A percentile compares a stretch with the other conserved stretches of the same genome.
Conservation (phyloP, 352 stramenopile genomes). For the Phytophthora foliorum region DNA sequence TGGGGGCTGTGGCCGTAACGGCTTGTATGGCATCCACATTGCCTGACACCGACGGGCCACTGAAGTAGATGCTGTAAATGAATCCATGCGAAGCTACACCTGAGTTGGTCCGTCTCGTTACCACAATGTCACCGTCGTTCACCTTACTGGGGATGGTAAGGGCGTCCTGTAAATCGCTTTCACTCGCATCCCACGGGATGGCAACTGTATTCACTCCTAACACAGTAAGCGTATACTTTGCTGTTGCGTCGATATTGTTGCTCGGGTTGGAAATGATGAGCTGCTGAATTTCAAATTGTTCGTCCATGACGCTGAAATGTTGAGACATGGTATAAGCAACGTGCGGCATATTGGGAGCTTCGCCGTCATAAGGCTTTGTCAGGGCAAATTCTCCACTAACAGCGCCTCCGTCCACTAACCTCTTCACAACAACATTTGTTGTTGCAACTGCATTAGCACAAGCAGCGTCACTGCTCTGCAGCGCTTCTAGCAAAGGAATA, state of each 20-base stretch:
- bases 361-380: conserved; percentile 62
- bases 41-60: conserved; percentile 49
- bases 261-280: conserved; percentile 58
- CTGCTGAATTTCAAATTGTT: conserved; percentile 78
- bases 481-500: conserved; percentile 39
- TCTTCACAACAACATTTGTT: conserved; percentile 29
- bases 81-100: conserved; percentile 60
- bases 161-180: conserved; percentile 50
- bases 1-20: neutral
- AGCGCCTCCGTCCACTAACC: conserved; percentile 36
- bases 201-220: conserved; percentile 32
- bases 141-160: conserved; percentile 31
- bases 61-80: conserved; percentile 86
- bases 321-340: conserved; percentile 69
- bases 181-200: conserved; percentile 72
- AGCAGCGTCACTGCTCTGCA: conserved; percentile 8
- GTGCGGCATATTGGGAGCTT: conserved; percentile 46
- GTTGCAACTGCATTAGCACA: conserved; percentile 19
- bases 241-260: conserved; percentile 43
- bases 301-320: conserved; percentile 74
- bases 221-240: conserved; percentile 58
- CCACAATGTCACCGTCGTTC: conserved; percentile 50
- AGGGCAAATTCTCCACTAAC: conserved; percentile 51
- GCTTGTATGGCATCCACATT: conserved; percentile 44
- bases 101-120: conserved; percentile 58